A percentile compares a stretch with the other conserved stretches of the same genome.
phyloP scores from a whole-genome alignment of 2,329 filamentous ascomycete genomes.

The Epichloe sylvatica region DNA sequence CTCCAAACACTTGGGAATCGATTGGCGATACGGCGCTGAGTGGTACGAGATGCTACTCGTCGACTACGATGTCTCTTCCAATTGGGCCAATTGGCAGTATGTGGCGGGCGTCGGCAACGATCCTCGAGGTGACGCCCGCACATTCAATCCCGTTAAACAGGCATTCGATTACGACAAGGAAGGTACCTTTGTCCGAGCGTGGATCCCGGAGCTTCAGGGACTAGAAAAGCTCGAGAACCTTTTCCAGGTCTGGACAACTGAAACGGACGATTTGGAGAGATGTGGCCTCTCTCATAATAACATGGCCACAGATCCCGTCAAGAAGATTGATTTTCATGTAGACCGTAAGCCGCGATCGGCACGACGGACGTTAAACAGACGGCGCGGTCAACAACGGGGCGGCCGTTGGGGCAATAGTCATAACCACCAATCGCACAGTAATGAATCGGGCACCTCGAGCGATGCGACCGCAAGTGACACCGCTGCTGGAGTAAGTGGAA shows the following conservation, averaged over 20 bases:
- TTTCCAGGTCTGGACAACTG: slow-evolving; percentile 58
- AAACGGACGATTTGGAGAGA: slow-evolving; percentile 40
- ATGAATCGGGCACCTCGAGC: slow-evolving; percentile 1
- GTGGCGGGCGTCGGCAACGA: slow-evolving; percentile 69
- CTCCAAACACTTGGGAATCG: slow-evolving; percentile 56
- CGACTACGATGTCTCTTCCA: slow-evolving; percentile 63
- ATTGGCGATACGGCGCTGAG: slow-evolving; percentile 70
- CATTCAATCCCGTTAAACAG: slow-evolving; percentile 75
- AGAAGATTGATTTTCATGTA: slow-evolving; percentile 49
- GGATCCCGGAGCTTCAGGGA: slow-evolving; percentile 53
- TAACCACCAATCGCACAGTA: neutral
- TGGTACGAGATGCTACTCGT: slow-evolving; percentile 66
- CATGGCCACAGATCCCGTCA: slow-evolving; percentile 54
- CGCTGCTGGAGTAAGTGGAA: neutral
- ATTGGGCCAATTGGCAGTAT: slow-evolving; percentile 79
- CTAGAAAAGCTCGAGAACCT: slow-evolving; percentile 42
- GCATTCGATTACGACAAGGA: slow-evolving; percentile 61
- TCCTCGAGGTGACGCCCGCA: slow-evolving; percentile 53
- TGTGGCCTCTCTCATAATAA: slow-evolving; percentile 42
- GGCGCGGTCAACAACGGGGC: slow-evolving; percentile 12
- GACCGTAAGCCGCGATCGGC: slow-evolving; percentile 29
- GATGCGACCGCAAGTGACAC: neutral
- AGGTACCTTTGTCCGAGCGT: slow-evolving; percentile 56
- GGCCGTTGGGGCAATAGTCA: slow-evolving; percentile 7
- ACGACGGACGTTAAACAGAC: slow-evolving; percentile 13